Percentiles rank a stretch among this genome's conserved stretches.
Evolutionary conservation across 768 basidiomycete genomes (phyloP).

Genomic region (Podaxis pistillaris): DNA sequence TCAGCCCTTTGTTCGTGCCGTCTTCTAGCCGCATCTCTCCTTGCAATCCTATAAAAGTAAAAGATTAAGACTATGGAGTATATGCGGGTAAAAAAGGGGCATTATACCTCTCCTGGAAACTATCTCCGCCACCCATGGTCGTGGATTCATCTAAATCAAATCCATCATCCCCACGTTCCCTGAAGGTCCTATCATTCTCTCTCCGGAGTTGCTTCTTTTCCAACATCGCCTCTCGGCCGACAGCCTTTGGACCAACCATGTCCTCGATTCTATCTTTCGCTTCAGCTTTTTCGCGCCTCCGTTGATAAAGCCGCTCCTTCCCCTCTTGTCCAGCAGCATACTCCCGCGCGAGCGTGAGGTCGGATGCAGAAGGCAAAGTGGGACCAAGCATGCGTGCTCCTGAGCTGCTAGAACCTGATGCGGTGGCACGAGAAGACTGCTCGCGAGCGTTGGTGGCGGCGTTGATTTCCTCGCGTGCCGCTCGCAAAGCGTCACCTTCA

Average conservation of each 20-base stretch:
- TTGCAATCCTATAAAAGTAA: conserved; percentile 52
- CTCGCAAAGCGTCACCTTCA: conserved; percentile 57
- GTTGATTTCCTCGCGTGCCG: conserved; percentile 58
- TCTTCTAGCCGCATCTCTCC: conserved; percentile 61
- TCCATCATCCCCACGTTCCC: conserved; percentile 77
- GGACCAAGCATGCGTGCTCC: conserved; percentile 51
- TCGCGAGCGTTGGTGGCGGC: conserved; percentile 41
- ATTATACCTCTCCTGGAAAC: conserved; percentile 75
- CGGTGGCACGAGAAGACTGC: conserved; percentile 17
- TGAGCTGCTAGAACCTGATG: conserved; percentile 23
- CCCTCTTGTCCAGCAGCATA: conserved; percentile 47
- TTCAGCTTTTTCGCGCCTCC: conserved; percentile 67
- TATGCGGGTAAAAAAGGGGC: not conserved
- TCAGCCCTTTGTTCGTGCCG: conserved; percentile 59
- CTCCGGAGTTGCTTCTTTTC: conserved; percentile 82
- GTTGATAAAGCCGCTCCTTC: conserved; percentile 53
- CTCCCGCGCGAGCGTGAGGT: conserved; percentile 71
- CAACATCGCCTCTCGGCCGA: conserved; percentile 80
- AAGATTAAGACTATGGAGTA: conserved; percentile 9
- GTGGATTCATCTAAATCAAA: conserved; percentile 77
- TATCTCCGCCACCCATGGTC: conserved; percentile 79
- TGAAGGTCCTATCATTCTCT: conserved; percentile 67
- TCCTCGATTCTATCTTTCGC: conserved; percentile 74
- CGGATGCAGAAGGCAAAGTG: conserved; percentile 64
- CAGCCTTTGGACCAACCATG: conserved; percentile 73